A percentile compares a stretch with the other conserved stretches of the same genome.
Conservation (phyloP, 306 rosid genomes). For the Ormosia semicastrata region DNA sequence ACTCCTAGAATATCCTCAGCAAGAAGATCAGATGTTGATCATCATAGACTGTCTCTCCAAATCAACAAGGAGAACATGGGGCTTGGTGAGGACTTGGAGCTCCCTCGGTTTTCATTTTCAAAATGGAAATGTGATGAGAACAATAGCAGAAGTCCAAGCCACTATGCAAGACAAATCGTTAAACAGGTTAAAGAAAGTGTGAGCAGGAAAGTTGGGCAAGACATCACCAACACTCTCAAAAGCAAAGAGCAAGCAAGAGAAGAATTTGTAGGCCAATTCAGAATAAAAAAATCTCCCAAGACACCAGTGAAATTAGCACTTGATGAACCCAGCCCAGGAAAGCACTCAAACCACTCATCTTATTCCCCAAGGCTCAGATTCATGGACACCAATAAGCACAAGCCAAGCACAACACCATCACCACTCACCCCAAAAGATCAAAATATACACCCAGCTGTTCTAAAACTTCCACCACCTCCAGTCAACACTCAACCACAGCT, state of each 20-base stretch:
- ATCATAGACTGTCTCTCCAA: conserved; percentile 81
- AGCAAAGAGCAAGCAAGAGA: conserved; percentile 37
- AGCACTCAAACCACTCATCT: conserved; percentile 29
- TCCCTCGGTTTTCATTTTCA: conserved; percentile 44
- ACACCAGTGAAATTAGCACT: conserved; percentile 13
- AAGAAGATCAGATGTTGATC: conserved; percentile 75
- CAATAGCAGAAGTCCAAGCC: conserved; percentile 43
- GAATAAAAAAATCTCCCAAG: conserved; percentile 39
- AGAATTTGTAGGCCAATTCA: conserved; percentile 38
- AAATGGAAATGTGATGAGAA: conserved; percentile 46
- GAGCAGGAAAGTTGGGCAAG: conserved; percentile 63
- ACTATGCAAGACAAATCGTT: conserved; percentile 70
- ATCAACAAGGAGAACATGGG: conserved; percentile 61
- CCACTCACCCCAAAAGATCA: conserved; percentile 35
- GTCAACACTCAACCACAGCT: conserved; percentile 21
- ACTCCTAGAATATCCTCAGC: conserved; percentile 68
- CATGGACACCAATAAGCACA: conserved; percentile 41
- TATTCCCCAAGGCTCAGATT: conserved; percentile 49
- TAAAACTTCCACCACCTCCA: neutral
- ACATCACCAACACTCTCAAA: conserved; percentile 64
- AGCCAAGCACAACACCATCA: conserved; percentile 25
- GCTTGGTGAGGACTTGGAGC: conserved; percentile 42
- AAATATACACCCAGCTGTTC: neutral
- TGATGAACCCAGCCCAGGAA: conserved; percentile 37
- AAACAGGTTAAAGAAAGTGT: conserved; percentile 73